These are phyloP conservation scores for Barbarea vulgaris DNA, from an alignment of 345 rosid genomes.

Conservation along the genomic window DNA sequence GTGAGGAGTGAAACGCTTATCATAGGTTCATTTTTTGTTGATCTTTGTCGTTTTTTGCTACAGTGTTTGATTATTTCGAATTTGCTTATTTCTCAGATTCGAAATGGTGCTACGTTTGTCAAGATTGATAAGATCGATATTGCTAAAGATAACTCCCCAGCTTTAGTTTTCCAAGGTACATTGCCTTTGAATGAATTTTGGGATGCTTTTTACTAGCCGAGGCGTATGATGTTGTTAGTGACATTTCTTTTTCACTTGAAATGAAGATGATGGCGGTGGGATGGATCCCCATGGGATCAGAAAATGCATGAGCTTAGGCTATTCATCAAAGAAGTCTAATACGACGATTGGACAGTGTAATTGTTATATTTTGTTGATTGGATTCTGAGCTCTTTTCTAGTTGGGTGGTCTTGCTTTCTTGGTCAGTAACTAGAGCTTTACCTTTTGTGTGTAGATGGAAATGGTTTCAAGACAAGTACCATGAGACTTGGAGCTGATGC, in stretches of 20 bases:
- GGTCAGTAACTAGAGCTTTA: not conserved
- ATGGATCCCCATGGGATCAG: conserved; percentile 82
- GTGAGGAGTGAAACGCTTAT: no score
- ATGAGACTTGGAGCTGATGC: conserved; percentile 97
- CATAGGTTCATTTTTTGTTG: no score
- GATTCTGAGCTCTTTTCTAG: conserved; percentile 20
- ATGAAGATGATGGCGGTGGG: conserved; percentile 93
- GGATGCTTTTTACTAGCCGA: not conserved
- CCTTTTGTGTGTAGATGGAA: conserved; percentile 65
- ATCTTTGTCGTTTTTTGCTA: no score
- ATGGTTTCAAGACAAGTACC: conserved; percentile 98
- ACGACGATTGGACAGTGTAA: conserved; percentile 94
- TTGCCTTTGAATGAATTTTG: not conserved
- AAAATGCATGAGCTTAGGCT: conserved; percentile 98
- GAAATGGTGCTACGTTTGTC: no score
- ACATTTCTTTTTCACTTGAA: conserved; percentile 5
- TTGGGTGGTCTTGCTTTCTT: not conserved
- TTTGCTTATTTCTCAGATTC: no score
- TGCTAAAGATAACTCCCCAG: conserved; percentile 78
- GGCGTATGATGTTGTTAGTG: not conserved
- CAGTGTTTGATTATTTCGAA: no score
- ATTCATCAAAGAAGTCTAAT: conserved; percentile 88
- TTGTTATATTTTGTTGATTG: conserved; percentile 3
- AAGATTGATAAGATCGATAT: conserved; percentile 80
- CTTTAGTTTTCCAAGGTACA: conserved; percentile 78